Evolutionary conservation across 2,329 filamentous ascomycete species (phyloP), one percentile per base, ranked within the genome.

Genomic region (Exophiala sideris): DNA sequence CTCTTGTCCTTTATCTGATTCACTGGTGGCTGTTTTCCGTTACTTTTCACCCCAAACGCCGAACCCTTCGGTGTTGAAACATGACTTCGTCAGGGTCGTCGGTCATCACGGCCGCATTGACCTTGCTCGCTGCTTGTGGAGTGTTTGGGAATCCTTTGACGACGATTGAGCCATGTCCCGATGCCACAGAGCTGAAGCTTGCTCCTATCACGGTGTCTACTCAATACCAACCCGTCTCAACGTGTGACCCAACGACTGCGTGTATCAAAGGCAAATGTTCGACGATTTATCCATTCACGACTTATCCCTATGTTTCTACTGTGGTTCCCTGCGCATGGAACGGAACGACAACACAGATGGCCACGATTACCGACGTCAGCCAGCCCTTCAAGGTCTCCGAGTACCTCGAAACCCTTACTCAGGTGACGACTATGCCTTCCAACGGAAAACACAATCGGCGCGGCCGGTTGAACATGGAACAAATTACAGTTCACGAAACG

Each of bases 261-360:
- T 35, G 11, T 48, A 24, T 34, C 21, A 52, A 48, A 35, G 50
- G 50, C 20, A 40, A 52, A 20, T 52, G 50, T 18, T 52, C 44
- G 35, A 52, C 50, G 3, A 47, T 12, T 4, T 52, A 45, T 34
- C 50, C 52, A 12, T 58, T 50, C 24, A 56, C 48, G 38, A 58
- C 52, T 29, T 58, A 50, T 32, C 45, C 48, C 18, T 58, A 48
- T 45, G 52, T 58, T 5, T 58, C 56, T 8, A 58, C 56, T 4
- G 56, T 58, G 6, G 47, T 58, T 32, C 56, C 56, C 10, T 56
- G 45, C 44, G 51, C 41, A 8, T 52, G 52, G 52, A 45, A 52
- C 32, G 48, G 48, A 42, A 51, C 52, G 9, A 56, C 56, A 5
- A 56, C 52, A 10, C 49, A 54, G 33, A 56, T 18, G 2, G 45